Evolutionary conservation across 805 yeast genomes (phyloP), one percentile per base, ranked within the genome.

Genomic region (Cyberlindnera subsufficiens): DNA sequence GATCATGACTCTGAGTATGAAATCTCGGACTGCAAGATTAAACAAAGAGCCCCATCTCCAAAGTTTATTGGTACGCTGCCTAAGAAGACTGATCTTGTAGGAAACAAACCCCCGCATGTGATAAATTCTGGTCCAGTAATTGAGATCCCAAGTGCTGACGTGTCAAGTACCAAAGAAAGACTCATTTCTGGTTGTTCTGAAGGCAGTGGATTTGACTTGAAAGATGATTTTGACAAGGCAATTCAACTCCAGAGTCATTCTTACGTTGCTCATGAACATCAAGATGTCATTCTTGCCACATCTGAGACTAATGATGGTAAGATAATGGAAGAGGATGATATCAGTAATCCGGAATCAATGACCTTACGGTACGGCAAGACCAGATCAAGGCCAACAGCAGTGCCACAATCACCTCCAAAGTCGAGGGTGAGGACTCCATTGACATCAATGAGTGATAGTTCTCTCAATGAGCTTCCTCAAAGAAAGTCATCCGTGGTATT

Each of bases 161-260:
- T 14, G n/a, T 4, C 32, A 15, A 30, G 30, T 3, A 8, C 20
- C 2, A 10, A 29, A 4, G 32, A 22, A 4, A 44, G 55, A 38
- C 18, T 44, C 11, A 45, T 48, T 11, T 53, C 57, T 5, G 46
- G 48, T 18, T 8, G 30, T n/a, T 51, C 57, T 7, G 30, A 38
- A 11, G 43, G 46, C 6, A 45, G 47, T 35, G 52, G 37, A 1
- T 54, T 45, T 32, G 46, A 54, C 30, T 32, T 55, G 6, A 45
- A 42, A 22, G 48, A 47, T 27, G 56, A 50, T 16, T 53, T 56
- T 34, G 53, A 52, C 8, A 51, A 49, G 19, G 47, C 51, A 3
- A 43, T 51, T 30, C 54, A 55, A 15, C 30, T 47, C 6, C 49
- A 53, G 20, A 47, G 47, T 27, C 43, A 46, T 13, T 46, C 40